Conservation (phyloP, 2,329 filamentous ascomycete species). For the Xylaria sp. region DNA sequence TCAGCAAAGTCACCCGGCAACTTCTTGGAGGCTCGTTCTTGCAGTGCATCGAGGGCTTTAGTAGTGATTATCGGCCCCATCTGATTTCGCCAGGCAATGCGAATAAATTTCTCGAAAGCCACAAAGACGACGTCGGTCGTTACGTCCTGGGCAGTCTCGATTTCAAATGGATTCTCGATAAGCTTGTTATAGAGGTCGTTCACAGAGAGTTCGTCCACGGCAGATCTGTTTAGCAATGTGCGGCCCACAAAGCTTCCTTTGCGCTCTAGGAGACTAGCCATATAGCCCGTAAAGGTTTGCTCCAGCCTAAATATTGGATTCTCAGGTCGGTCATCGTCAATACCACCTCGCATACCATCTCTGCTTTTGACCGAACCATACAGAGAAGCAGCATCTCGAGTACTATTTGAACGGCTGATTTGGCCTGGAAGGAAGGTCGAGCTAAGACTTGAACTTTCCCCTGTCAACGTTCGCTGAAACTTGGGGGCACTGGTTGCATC, state of each 20-base stretch:
- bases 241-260: conserved; percentile 89
- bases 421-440: conserved; percentile 56
- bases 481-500: conserved; percentile 54
- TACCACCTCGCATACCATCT: conserved; percentile 55
- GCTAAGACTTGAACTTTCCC: conserved; percentile 50
- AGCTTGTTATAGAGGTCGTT: conserved; percentile 93
- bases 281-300: conserved; percentile 85
- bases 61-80: conserved; percentile 86
- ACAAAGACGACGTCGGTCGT: conserved; percentile 87
- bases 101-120: conserved; percentile 92
- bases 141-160: conserved; percentile 79
- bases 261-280: conserved; percentile 82
- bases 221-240: conserved; percentile 74
- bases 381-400: conserved; percentile 61
- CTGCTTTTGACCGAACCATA: conserved; percentile 65
- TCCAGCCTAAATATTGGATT: conserved; percentile 80
- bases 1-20: conserved; percentile 79
- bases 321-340: conserved; percentile 66
- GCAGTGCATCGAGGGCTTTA: conserved; percentile 77
- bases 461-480: conserved; percentile 55
- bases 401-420: conserved; percentile 58
- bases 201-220: conserved; percentile 80
- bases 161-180: conserved; percentile 83
- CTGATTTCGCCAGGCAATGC: conserved; percentile 86
- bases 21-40: conserved; percentile 71